phyloP scores from a whole-genome alignment of 768 basidiomycete species.

The Mycena belliarum region DNA sequence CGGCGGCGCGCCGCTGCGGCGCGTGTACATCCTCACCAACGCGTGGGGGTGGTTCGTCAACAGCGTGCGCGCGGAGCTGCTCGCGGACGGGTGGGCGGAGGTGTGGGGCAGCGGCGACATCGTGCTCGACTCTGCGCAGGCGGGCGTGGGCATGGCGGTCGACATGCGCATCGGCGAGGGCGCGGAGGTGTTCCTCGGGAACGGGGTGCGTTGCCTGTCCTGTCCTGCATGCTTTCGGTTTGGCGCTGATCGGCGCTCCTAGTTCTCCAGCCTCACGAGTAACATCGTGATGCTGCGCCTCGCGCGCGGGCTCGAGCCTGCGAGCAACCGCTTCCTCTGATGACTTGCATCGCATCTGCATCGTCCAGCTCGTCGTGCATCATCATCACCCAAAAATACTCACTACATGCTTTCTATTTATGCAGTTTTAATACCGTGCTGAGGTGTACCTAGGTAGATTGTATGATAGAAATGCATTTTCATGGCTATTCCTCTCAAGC shows the following conservation, averaged over 20 bases:
- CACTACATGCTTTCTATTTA: neutral
- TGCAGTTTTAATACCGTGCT: too few relatives aligned
- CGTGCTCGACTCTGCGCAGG: conserved; percentile 46
- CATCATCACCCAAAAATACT: neutral
- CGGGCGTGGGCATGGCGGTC: conserved; percentile 35
- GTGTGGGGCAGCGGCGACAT: conserved; percentile 43
- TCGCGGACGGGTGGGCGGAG: conserved; percentile 52
- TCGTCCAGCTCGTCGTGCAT: neutral
- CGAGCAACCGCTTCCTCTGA: conserved; percentile 21
- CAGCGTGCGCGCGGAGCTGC: conserved; percentile 38
- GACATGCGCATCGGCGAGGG: conserved; percentile 45
- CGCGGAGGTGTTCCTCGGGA: conserved; percentile 45
- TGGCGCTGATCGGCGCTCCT: neutral
- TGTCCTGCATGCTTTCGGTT: neutral
- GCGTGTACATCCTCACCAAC: conserved; percentile 56
- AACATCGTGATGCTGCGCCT: conserved; percentile 40
- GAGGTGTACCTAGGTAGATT: too few relatives aligned
- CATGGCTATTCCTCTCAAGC: too few relatives aligned
- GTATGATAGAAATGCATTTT: too few relatives aligned
- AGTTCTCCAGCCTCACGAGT: conserved; percentile 40
- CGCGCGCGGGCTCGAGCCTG: conserved; percentile 22
- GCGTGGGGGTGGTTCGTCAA: conserved; percentile 46
- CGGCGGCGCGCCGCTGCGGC: conserved; percentile 14
- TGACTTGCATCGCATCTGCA: neutral
- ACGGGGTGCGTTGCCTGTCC: conserved; percentile 27